These are phyloP conservation scores for Pestalotiopsis sp. DNA, from an alignment of 2,329 filamentous ascomycete species.

Conservation along the genomic window DNA sequence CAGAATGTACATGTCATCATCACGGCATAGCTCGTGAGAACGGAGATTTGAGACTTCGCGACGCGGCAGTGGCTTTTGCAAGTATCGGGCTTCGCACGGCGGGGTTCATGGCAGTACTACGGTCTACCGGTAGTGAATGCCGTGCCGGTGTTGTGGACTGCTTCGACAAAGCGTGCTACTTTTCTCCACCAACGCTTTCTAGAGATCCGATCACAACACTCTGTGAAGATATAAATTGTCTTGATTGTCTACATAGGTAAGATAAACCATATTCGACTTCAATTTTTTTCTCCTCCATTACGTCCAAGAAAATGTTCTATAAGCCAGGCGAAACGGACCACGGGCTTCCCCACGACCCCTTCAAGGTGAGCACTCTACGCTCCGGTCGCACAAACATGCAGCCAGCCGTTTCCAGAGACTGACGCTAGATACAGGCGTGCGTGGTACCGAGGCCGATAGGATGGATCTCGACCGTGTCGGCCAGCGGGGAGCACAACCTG, in stretches of 20 bases:
- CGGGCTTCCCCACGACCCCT: constrained; percentile 15
- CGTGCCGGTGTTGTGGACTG: not conserved
- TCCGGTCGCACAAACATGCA: not conserved
- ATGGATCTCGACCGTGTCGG: constrained; percentile 62
- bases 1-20: not conserved
- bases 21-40: too few relatives aligned
- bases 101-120: too few relatives aligned
- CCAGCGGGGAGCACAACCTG: constrained; percentile 52
- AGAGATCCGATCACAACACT: not conserved
- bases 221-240: not conserved
- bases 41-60: too few relatives aligned
- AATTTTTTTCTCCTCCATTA: not conserved
- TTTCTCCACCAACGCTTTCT: not conserved
- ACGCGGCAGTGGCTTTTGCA: too few relatives aligned
- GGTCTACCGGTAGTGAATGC: not conserved
- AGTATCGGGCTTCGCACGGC: too few relatives aligned
- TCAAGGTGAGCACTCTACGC: constrained; percentile 27
- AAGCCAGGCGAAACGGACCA: constrained; percentile 14
- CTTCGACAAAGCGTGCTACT: not conserved
- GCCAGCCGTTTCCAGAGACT: not conserved
- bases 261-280: not conserved
- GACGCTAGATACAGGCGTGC: constrained; percentile 41
- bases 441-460: constrained; percentile 65
- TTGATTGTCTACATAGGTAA: not conserved
- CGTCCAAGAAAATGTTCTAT: constrained; percentile 12